Percentiles rank a stretch among this genome's conserved stretches.
phyloP scores from a whole-genome alignment of 768 basidiomycete species.

The Leccinum obscurum region DNA sequence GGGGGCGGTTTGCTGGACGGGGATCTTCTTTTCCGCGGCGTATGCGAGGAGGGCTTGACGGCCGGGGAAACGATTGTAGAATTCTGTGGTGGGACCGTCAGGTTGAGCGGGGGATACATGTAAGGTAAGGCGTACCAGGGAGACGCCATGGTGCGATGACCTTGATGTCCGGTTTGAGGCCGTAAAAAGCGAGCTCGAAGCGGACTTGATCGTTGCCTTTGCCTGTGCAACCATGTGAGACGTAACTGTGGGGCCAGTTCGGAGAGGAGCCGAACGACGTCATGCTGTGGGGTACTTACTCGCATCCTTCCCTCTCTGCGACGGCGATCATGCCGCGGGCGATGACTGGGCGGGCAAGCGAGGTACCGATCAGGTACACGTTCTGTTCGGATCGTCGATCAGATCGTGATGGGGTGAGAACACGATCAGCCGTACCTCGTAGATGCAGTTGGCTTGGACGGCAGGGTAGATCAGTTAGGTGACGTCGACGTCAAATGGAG shows the following conservation, averaged over 20 bases:
- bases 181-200: not conserved
- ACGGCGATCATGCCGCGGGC: conserved; percentile 97
- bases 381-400: conserved; percentile 46
- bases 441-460: conserved; percentile 97
- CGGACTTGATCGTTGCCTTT: not conserved
- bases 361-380: conserved; percentile 96
- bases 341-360: conserved; percentile 96
- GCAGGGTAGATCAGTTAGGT: conserved; percentile 97
- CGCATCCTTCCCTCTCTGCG: conserved; percentile 91
- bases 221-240: conserved; percentile 94
- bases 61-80: conserved; percentile 97
- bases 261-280: not conserved
- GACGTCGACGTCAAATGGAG: conserved; percentile 35
- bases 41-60: conserved; percentile 91
- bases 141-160: not conserved
- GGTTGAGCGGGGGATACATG: not conserved
- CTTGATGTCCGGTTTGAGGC: not conserved
- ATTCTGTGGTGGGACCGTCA: conserved; percentile 49
- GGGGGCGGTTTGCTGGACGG: conserved; percentile 90
- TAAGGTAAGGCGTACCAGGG: not conserved
- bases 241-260: conserved; percentile 57
- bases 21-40: conserved; percentile 85
- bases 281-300: conserved; percentile 53
- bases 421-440: conserved; percentile 62
- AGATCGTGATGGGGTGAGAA: not conserved